Percentiles rank a stretch among this genome's conserved stretches.
phyloP scores from a whole-genome alignment of 139 green algal species.

The Chlorella sp. region DNA sequence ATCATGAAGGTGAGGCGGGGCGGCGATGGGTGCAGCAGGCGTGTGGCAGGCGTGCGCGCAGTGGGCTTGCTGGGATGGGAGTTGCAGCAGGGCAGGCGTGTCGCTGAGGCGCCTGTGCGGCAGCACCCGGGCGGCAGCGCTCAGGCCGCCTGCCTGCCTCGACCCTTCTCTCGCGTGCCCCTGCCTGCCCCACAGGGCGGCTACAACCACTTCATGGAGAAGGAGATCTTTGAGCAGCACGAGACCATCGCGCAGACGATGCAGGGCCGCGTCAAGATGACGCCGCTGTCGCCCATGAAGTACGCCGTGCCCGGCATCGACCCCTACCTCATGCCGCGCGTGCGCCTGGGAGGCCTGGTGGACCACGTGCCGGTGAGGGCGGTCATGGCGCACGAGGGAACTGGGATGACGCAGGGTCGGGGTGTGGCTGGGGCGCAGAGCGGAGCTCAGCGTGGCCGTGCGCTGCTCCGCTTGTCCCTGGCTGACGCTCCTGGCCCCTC shows the following conservation, averaged over 20 bases:
- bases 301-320: conserved; percentile 38
- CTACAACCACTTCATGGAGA: conserved; percentile 96
- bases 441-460: not conserved
- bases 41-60: too few relatives aligned
- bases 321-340: conserved; percentile 54
- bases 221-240: conserved; percentile 97
- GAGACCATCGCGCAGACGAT: conserved; percentile 86
- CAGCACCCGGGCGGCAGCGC: not conserved
- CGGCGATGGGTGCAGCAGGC: too few relatives aligned
- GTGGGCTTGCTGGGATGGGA: too few relatives aligned
- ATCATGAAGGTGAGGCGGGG: conserved; percentile 99
- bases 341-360: conserved; percentile 83
- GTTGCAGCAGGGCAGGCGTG: too few relatives aligned
- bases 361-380: conserved; percentile 47
- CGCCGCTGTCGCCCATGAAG: conserved; percentile 33
- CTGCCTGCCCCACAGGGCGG: conserved; percentile 59
- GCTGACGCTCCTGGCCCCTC: not conserved
- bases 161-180: too few relatives aligned
- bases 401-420: not conserved
- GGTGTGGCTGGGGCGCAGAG: not conserved
- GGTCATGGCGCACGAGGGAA: not conserved
- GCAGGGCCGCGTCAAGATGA: conserved; percentile 70
- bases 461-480: not conserved
- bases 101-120: too few relatives aligned
- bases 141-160: not conserved